These are phyloP conservation scores for Mallotus japonicus DNA, from an alignment of 441 rosid genomes.

Conservation along the genomic window DNA sequence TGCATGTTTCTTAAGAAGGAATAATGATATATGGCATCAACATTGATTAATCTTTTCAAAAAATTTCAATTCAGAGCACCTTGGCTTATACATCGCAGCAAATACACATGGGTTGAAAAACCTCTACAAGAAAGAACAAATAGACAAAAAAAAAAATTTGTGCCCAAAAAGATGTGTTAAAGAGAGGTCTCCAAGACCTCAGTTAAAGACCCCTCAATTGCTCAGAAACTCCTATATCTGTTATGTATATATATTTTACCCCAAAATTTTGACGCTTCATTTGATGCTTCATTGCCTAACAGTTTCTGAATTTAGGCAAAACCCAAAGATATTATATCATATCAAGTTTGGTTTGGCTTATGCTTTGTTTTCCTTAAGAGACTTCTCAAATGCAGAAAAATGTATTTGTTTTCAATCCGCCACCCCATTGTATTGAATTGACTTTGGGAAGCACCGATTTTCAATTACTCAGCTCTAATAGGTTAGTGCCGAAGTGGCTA, in stretches of 20 bases:
- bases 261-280: slow-evolving; percentile 49
- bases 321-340: slow-evolving; percentile 11
- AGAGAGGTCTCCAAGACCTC: slow-evolving; percentile 8
- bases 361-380: slow-evolving; percentile 8
- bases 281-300: slow-evolving; percentile 20
- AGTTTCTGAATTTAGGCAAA: slow-evolving; percentile 14
- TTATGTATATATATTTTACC: neutral
- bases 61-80: neutral
- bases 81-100: slow-evolving; percentile 8
- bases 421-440: slow-evolving; percentile 12
- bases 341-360: slow-evolving; percentile 10
- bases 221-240: slow-evolving; percentile 20
- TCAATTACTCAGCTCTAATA: slow-evolving; percentile 25
- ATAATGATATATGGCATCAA: neutral
- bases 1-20: neutral
- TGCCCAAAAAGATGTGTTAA: neutral
- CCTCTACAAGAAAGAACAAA: neutral
- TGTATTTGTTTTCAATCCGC: neutral
- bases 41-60: neutral
- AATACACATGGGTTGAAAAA: neutral
- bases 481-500: slow-evolving; percentile 38
- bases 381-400: slow-evolving; percentile 17
- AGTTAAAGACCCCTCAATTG: slow-evolving; percentile 13
- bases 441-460: slow-evolving; percentile 22
- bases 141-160: neutral